A percentile compares a stretch with the other conserved stretches of the same genome.
Conservation (phyloP, 768 basidiomycete genomes). For the Lyophyllum semitale region DNA sequence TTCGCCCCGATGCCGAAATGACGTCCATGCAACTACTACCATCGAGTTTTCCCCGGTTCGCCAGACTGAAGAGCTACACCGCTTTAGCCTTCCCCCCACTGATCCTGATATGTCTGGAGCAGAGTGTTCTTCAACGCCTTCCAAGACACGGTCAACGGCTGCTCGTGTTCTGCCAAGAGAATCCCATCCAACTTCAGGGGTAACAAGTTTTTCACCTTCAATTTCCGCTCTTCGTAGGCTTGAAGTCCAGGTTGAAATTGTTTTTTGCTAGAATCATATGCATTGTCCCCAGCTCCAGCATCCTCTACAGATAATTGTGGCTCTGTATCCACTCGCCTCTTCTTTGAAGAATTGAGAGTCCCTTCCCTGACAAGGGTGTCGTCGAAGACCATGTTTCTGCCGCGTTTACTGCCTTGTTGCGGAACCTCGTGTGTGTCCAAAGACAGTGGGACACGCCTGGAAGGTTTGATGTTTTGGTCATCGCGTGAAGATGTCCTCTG, state of each 20-base stretch:
- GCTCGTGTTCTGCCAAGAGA: background rate
- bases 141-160: slow-evolving; percentile 16
- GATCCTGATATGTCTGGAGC: background rate
- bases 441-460: background rate
- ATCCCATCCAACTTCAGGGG: slow-evolving; percentile 3
- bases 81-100: background rate
- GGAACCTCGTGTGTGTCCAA: background rate
- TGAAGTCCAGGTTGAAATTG: background rate
- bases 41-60: too few relatives aligned
- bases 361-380: background rate
- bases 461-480: slow-evolving; percentile 9
- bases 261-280: background rate
- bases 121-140: slow-evolving; percentile 11
- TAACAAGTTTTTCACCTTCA: slow-evolving; percentile 1
- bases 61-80: too few relatives aligned
- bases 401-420: slow-evolving; percentile 8
- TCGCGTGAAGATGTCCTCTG: background rate
- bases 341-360: background rate
- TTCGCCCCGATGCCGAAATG: too few relatives aligned
- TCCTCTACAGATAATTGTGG: background rate
- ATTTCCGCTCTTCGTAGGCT: background rate
- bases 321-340: background rate
- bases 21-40: too few relatives aligned
- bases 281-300: background rate
- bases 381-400: slow-evolving; percentile 2